Base-by-base conservation (phyloP, 1,139 yeast genomes). In the Candida sanyaensis region DNA sequence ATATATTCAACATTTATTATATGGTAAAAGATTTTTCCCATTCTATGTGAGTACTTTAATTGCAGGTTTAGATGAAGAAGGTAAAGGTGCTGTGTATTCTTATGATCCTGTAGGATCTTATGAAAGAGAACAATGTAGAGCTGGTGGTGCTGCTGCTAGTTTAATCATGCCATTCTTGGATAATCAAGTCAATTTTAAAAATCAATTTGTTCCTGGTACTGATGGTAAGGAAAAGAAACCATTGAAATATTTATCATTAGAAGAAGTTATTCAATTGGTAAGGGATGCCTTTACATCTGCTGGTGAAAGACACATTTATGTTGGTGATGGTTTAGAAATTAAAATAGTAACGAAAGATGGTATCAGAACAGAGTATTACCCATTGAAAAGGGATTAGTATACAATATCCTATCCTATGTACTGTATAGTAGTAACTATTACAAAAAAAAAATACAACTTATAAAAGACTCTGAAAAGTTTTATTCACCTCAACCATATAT, bases 61-160 rank as follows among this genome's bases (percentile, higher is more conserved):
- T 61, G 97, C 97, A 2, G 99, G 99, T 9, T 76, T 93, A 55
- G 98, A 92, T 63, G 96, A 88, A 50, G 90, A 91, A 55, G 98
- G 98, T 12, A 85, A 84, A 60, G 99, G 99, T 43, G 93, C 97
- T 2, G 90, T 93, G 36, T 93, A 88, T 67, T 91, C 98, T 6
- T 93, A 90, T 65, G 99, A 93, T 65, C 99, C 99, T 1, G 97
- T 93, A 49, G 99, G 99, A 5, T 89, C 97, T 1, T 95, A 93
- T 65, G 99, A 95, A 71, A 83, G 97, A 62, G 97, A 92, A 66
- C 96, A 91, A 65, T 90, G 97, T 71, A 83, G 97, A 62, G 98
- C 98, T 1, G 98, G 96, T 52, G 99, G 99, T 41, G 95, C 97
- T 6, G 98, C 98, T 31, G 95, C 97, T 2, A 84, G 93, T 56